Evolutionary conservation across 305 asterid species (phyloP).

Genomic region (Solanum hybrid): DNA sequence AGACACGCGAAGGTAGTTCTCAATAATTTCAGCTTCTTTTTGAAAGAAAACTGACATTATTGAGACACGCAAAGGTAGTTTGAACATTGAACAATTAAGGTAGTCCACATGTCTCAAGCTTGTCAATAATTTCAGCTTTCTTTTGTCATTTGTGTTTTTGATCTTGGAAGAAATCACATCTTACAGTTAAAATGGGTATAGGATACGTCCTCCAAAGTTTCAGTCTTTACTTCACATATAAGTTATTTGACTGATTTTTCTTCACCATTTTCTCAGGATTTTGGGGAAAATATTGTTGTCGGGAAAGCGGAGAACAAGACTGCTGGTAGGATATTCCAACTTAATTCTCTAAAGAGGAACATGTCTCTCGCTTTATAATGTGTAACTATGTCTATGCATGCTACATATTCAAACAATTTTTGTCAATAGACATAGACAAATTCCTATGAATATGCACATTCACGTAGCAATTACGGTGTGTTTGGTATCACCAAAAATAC

Average conservation of each 20-base stretch:
- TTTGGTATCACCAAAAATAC: neutral
- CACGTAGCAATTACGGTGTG: neutral
- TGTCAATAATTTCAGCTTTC: neutral
- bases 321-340: constrained; percentile 38
- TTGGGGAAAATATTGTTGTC: constrained; percentile 23
- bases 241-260: neutral
- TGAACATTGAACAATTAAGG: neutral
- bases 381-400: neutral
- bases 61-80: neutral
- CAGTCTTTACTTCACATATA: neutral
- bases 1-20: neutral
- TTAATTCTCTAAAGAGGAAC: constrained; percentile 8
- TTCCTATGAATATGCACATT: neutral
- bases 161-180: neutral
- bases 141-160: neutral
- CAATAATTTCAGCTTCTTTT: neutral
- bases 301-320: constrained; percentile 38
- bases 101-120: neutral
- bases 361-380: neutral
- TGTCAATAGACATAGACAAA: neutral
- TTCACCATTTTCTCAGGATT: constrained; percentile 35
- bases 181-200: neutral
- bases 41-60: neutral
- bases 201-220: neutral
- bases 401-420: neutral